Evolutionary conservation across 2,329 filamentous ascomycete species (phyloP), one percentile per base, ranked within the genome.

Genomic region (Pseudogymnoascus sp.): DNA sequence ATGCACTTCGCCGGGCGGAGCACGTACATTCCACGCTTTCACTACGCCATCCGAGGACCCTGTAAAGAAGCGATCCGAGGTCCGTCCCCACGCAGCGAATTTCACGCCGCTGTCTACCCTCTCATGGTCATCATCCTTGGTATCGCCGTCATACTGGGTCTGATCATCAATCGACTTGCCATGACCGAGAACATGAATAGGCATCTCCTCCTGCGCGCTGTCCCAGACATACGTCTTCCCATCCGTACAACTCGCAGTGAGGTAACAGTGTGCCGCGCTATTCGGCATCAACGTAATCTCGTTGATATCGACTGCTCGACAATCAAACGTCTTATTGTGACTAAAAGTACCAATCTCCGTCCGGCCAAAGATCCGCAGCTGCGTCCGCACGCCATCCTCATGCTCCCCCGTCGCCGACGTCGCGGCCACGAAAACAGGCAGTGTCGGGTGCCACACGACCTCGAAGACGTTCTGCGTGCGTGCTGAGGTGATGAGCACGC

Each of bases 191-290:
- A 81, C 72, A 68, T 87, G 84, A 22, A 85, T 79, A 0, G 84
- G 81, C 38, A 76, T 73, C 66, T 86, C 83, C n/a, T 78, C 79
- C 10, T 75, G 77, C 0, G 80, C 78, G 1, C 84, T 84, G 65
- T 88, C 85, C 84, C 84, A 88, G 1, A 88, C 78, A 64, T 88
- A 88, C 0, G 83, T 81, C 7, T 79, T 82, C 14, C 84, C 83
- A 65, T 88, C 81, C 0, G 85, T 88, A 66, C 84, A 87, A 3
- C 81, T 82, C 0, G 84, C 85, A 1, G 85, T 84, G 14, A 87
- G 72, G 65, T 85, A 88, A 22, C 78, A 78, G 65, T 79, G 79
- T 0, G 70, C 56, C 0, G 68, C 61, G 61, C 81, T 82, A 66
- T 84, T 87, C 0, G 84, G 82, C 77, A 80, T 79, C 37, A 87